Evolutionary conservation across 352 stramenopile genomes (phyloP).

Genomic region (Phytophthora pini): DNA sequence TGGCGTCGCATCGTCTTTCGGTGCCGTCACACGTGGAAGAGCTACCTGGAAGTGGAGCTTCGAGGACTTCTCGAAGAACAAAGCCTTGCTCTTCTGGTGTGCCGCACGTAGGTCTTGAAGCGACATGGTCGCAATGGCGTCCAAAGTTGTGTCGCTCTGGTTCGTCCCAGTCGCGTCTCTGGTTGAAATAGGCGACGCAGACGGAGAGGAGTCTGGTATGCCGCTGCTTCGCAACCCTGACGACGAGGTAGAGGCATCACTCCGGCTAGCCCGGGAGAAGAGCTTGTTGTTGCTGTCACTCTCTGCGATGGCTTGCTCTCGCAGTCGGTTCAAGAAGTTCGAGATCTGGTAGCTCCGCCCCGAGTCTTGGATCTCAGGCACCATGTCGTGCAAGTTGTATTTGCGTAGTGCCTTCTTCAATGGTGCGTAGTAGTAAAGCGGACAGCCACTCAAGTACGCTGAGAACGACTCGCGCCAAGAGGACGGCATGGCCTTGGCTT

Average conservation of each 20-base stretch:
- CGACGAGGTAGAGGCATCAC: conserved; percentile 21
- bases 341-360: conserved; percentile 88
- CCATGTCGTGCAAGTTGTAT: conserved; percentile 90
- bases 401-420: conserved; percentile 87
- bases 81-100: conserved; percentile 56
- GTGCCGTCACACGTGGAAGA: conserved; percentile 31
- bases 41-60: conserved; percentile 49
- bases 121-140: conserved; percentile 72
- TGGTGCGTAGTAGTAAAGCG: conserved; percentile 84
- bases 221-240: conserved; percentile 21
- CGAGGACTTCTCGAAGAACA: conserved; percentile 60
- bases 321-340: conserved; percentile 73
- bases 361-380: conserved; percentile 83
- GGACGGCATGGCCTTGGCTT: conserved; percentile 87
- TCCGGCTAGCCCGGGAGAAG: conserved; percentile 51
- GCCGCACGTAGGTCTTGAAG: conserved; percentile 60
- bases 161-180: conserved; percentile 32
- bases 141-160: conserved; percentile 44
- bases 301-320: conserved; percentile 76
- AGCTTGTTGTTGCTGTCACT: conserved; percentile 85
- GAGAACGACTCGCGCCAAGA: conserved; percentile 86
- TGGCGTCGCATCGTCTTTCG: conserved; percentile 24
- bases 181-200: conserved; percentile 38
- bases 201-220: conserved; percentile 47
- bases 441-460: conserved; percentile 75